Conservation (phyloP, 495 filamentous ascomycete species). For the Aspergillus coremiiformis region DNA sequence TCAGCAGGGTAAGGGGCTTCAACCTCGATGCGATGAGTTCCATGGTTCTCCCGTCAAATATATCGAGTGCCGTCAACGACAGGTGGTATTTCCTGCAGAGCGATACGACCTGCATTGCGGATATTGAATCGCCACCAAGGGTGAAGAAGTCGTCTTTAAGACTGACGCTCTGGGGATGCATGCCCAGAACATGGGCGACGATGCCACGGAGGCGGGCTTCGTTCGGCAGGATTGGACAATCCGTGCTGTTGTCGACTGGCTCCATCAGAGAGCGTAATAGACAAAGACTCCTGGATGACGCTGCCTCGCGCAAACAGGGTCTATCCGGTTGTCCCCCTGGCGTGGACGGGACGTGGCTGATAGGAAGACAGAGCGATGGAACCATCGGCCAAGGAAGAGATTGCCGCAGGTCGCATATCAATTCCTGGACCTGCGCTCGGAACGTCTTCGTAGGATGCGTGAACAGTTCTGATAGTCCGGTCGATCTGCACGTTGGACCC, state of each 20-base stretch:
- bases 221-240: not conserved
- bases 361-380: not conserved
- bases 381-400: not conserved
- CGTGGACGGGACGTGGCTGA: not conserved
- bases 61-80: slow-evolving; percentile 15
- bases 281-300: not conserved
- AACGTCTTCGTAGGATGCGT: not conserved
- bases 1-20: not conserved
- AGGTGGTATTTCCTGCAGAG: slow-evolving; percentile 12
- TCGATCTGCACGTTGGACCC: not conserved
- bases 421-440: not conserved
- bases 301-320: not conserved
- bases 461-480: not conserved
- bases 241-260: not conserved
- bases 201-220: slow-evolving; percentile 22
- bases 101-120: slow-evolving; percentile 38
- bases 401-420: not conserved
- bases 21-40: slow-evolving; percentile 25
- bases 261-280: not conserved
- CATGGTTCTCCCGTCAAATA: slow-evolving; percentile 12
- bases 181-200: slow-evolving; percentile 30
- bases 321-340: not conserved
- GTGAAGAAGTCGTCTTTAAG: slow-evolving; percentile 48
- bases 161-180: slow-evolving; percentile 20
- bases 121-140: slow-evolving; percentile 49